Evolutionary conservation across 148 eudicot genomes (phyloP).

Genomic region (Persicaria tinctoria): DNA sequence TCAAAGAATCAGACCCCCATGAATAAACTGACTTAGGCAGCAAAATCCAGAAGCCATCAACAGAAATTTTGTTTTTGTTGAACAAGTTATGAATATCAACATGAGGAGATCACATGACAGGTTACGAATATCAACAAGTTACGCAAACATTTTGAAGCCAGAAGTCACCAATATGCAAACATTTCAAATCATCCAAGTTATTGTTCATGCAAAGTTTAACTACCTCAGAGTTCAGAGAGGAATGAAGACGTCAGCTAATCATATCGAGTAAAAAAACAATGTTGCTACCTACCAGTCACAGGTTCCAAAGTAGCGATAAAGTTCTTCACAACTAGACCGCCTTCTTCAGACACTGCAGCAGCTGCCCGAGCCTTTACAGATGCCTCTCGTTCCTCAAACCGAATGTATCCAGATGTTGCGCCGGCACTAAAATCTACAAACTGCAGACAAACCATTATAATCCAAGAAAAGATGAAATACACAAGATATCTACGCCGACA

Average conservation of each 20-base stretch:
- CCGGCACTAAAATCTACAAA: conserved; percentile 49
- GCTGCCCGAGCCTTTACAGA: conserved; percentile 66
- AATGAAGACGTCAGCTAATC: not conserved
- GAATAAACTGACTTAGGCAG: not conserved
- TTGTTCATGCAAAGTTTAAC: not conserved
- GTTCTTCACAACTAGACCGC: conserved; percentile 51
- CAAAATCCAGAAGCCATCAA: not conserved
- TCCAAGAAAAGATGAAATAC: not conserved
- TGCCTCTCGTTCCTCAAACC: conserved; percentile 54
- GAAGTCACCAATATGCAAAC: not conserved
- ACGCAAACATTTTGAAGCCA: too few relatives aligned
- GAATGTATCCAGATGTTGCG: conserved; percentile 46
- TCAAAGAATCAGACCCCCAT: conserved; percentile 4
- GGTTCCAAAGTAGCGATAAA: conserved; percentile 52
- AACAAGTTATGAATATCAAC: not conserved
- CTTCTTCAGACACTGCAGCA: conserved; percentile 58
- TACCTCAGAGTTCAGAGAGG: not conserved
- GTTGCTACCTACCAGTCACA: conserved; percentile 42
- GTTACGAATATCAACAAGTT: too few relatives aligned
- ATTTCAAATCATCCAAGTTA: not conserved
- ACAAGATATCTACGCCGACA: not conserved
- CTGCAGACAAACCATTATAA: conserved; percentile 15
- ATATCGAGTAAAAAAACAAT: not conserved
- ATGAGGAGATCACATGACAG: not conserved
- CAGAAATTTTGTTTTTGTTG: not conserved